Percentiles rank a stretch among this genome's conserved stretches.
Evolutionary conservation across 257 asterid genomes (phyloP).

Genomic region (Solanum chmielewskii): DNA sequence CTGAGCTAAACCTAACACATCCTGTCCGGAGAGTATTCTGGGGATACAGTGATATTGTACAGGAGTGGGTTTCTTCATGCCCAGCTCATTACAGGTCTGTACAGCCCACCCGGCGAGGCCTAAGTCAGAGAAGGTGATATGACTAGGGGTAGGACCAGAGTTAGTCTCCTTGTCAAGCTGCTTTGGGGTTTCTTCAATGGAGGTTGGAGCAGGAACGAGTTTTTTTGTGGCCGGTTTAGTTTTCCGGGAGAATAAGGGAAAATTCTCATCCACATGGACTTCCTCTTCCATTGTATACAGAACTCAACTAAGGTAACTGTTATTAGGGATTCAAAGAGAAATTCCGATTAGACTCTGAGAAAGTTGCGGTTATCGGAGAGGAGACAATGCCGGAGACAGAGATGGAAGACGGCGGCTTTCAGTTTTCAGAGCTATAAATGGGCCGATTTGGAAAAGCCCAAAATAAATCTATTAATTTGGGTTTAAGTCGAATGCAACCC

Average conservation of each 20-base stretch:
- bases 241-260: slow-evolving; percentile 50
- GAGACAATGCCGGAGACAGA: background rate
- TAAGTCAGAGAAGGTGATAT: slow-evolving; percentile 55
- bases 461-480: background rate
- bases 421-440: background rate
- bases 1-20: slow-evolving; percentile 84
- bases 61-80: slow-evolving; percentile 81
- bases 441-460: background rate
- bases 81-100: slow-evolving; percentile 72
- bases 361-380: background rate
- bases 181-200: background rate
- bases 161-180: slow-evolving; percentile 40
- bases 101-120: slow-evolving; percentile 86
- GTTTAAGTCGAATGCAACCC: background rate
- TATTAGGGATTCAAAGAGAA: background rate
- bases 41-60: slow-evolving; percentile 95
- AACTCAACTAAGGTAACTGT: background rate
- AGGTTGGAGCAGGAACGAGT: background rate
- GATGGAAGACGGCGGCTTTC: background rate
- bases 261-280: slow-evolving; percentile 23
- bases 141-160: slow-evolving; percentile 39
- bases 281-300: slow-evolving; percentile 5
- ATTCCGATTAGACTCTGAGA: background rate
- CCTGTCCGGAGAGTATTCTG: slow-evolving; percentile 66
- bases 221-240: background rate